Conservation (phyloP, 2,329 filamentous ascomycete genomes). For the Botrytis galanthina region DNA sequence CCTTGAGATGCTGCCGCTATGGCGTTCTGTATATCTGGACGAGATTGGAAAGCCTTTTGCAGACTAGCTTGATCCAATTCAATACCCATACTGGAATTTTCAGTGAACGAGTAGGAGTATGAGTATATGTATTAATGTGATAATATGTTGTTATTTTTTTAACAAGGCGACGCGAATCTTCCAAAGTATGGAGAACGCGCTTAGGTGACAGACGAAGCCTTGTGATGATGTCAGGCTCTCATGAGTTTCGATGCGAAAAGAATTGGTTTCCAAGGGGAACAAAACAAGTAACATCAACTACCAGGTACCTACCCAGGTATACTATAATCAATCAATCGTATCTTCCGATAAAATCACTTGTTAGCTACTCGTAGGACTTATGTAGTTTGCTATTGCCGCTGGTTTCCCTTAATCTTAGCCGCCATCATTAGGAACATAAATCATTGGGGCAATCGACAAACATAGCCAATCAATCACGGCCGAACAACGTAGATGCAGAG, state of each 20-base stretch:
- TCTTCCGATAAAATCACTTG: neutral
- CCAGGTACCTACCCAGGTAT: neutral
- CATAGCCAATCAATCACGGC: neutral
- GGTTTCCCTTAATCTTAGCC: neutral
- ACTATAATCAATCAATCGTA: neutral
- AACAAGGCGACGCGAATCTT: slow-evolving; percentile 16
- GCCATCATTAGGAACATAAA: neutral
- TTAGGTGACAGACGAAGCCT: slow-evolving; percentile 19
- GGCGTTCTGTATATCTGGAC: slow-evolving; percentile 36
- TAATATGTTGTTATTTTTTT: slow-evolving; percentile 10
- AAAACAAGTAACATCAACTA: neutral
- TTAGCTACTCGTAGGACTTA: neutral
- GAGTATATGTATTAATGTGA: neutral
- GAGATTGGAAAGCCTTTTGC: slow-evolving; percentile 36
- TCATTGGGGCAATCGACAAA: neutral
- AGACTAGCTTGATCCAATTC: slow-evolving; percentile 35
- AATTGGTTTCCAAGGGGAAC: neutral
- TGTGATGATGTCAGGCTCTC: slow-evolving; percentile 21
- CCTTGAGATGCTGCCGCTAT: slow-evolving; percentile 37
- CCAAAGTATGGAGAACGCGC: slow-evolving; percentile 9
- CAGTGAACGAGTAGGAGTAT: neutral
- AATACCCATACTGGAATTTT: slow-evolving; percentile 29
- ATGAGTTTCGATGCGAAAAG: neutral
- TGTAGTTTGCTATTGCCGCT: slow-evolving; percentile 8
- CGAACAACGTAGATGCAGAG: neutral